These are phyloP conservation scores for Scalesia atractyloides DNA, from an alignment of 129 eudicot species.

Conservation along the genomic window DNA sequence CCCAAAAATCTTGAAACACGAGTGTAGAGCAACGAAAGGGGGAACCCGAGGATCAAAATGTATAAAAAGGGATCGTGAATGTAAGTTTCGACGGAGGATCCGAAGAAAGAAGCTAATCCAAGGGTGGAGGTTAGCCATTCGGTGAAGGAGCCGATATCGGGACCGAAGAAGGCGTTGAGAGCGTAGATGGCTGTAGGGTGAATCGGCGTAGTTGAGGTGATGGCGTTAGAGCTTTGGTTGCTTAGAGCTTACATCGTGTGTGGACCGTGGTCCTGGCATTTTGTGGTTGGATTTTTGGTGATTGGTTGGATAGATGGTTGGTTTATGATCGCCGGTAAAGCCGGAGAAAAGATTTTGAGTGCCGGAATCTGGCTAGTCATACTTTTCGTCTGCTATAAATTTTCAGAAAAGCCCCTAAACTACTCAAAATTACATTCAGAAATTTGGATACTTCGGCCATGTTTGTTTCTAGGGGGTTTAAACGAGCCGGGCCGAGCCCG, in stretches of 20 bases:
- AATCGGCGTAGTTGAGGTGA: too few species aligned
- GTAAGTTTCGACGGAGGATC: conserved; percentile 59
- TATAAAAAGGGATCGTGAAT: conserved; percentile 86
- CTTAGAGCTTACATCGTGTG: conserved; percentile 89
- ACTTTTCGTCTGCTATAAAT: too few species aligned
- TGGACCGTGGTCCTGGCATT: conserved; percentile 99
- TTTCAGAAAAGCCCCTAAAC: too few species aligned
- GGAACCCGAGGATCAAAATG: conserved; percentile 66
- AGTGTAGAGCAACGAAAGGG: conserved; percentile 64
- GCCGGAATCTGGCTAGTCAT: too few species aligned
- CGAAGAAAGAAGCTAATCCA: conserved; percentile 52
- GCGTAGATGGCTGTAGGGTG: too few species aligned
- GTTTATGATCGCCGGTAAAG: not conserved
- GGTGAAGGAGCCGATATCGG: conserved; percentile 89
- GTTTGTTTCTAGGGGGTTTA: too few species aligned
- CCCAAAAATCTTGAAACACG: conserved; percentile 58
- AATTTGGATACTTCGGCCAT: too few species aligned
- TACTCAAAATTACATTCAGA: too few species aligned
- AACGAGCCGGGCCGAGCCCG: too few species aligned
- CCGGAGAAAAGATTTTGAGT: not conserved
- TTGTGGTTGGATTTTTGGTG: not conserved
- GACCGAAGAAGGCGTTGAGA: conserved; percentile 94
- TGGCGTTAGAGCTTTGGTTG: too few species aligned
- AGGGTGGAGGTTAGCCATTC: conserved; percentile 85
- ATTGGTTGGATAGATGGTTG: too few species aligned